phyloP scores from a whole-genome alignment of 163 green algal species.

The Scenedesmus sp. region DNA sequence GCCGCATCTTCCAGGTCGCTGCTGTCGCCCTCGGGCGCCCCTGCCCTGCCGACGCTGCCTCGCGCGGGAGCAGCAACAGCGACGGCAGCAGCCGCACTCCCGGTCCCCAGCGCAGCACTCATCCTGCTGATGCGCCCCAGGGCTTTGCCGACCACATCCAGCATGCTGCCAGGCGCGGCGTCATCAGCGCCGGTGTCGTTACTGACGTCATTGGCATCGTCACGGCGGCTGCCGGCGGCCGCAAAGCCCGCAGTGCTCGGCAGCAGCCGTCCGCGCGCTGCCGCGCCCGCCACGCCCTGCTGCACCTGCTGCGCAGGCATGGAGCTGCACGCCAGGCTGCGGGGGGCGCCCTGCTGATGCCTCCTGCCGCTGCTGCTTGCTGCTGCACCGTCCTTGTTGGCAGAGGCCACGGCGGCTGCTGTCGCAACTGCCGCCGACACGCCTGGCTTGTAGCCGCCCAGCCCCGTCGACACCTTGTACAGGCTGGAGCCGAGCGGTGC shows the following conservation, averaged over 20 bases:
- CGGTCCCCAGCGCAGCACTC: background rate
- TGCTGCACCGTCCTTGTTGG: background rate
- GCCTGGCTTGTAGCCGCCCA: background rate
- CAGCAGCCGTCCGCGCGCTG: slow-evolving; percentile 9
- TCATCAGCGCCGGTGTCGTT: background rate
- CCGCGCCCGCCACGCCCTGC: background rate
- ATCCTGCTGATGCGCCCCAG: slow-evolving; percentile 6
- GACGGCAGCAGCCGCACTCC: background rate
- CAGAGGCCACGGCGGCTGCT: background rate
- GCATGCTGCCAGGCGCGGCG: background rate
- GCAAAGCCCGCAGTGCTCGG: background rate
- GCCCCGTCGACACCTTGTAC: slow-evolving; percentile 14
- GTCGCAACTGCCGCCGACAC: background rate
- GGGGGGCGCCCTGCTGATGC: background rate
- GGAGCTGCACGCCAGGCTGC: background rate
- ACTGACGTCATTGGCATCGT: background rate
- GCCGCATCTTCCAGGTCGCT: background rate
- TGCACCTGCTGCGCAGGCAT: background rate
- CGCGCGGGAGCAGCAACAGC: background rate
- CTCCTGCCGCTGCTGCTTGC: background rate
- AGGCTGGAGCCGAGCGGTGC: slow-evolving; percentile 19
- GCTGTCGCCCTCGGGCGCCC: background rate
- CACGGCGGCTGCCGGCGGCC: background rate
- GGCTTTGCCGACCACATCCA: background rate
- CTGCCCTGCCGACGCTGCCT: background rate